These are phyloP conservation scores for Metrosideros polymorpha DNA, from an alignment of 441 rosid species.

Conservation along the genomic window DNA sequence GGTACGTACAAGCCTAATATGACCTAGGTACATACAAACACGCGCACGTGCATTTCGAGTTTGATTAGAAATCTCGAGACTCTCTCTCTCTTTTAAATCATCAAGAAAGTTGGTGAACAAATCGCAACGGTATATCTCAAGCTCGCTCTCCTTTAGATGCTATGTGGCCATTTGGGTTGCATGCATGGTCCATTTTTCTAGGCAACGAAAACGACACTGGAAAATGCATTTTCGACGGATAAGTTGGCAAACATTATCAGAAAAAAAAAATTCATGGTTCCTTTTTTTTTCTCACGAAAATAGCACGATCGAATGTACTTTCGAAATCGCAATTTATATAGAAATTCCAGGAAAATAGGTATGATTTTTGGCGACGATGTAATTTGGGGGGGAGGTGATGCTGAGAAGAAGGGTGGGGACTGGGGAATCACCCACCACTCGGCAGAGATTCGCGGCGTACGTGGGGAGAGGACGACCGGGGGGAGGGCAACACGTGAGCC, in stretches of 20 bases:
- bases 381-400: no score
- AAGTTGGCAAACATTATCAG: not conserved
- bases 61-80: not conserved
- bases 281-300: not conserved
- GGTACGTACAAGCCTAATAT: not conserved
- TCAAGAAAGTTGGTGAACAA: not conserved
- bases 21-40: not conserved
- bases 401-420: not conserved
- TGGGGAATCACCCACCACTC: not conserved
- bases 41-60: not conserved
- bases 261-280: not conserved
- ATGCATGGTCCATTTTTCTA: not conserved
- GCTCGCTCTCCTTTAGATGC: not conserved
- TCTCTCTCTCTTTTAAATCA: not conserved
- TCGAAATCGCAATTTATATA: not conserved
- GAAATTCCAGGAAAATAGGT: not conserved
- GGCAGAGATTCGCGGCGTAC: not conserved
- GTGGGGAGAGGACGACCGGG: not conserved
- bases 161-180: not conserved
- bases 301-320: not conserved
- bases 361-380: not conserved
- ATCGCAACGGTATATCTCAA: not conserved
- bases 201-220: not conserved
- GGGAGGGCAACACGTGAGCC: not conserved
- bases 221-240: rapidly evolving